Base-by-base conservation (phyloP, 371 early-diverging fungal genomes). In the Apophysomyces variabilis region DNA sequence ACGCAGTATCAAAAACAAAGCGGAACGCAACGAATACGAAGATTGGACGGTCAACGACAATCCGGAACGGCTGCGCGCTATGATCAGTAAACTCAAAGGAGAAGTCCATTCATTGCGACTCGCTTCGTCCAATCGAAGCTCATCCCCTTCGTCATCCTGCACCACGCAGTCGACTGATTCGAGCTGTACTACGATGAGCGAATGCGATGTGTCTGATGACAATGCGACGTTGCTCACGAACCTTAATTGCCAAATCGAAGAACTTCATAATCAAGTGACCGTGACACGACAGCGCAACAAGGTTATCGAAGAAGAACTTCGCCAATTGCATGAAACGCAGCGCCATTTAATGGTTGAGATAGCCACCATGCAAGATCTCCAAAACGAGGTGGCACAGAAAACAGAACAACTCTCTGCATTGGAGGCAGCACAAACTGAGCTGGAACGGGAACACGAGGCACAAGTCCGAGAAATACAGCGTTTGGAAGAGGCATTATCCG, bases 1-100 rank as follows among this genome's bases (percentile, higher is more conserved):
- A 1, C 82, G 90, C 37, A 88, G 89, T 63, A 93, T 92, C 66
- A 87, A 88, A 62, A 92, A 91, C 73, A 78, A 84, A 38, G 89
- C 85, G 1, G 82, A 79, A 21, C 74, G 89, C 39, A 92, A 92
- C 68, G 84, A 85, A 57, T 61, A 57, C 14, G 66, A 66, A 57
- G 89, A 89, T 44, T 76, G 69, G 69, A 80, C 76, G 59, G 77
- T 73, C 59, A 71, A 63, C 69, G 81, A 74, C 38, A 80, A 82
- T 62, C 69, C 80, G 12, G 79, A 77, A 46, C 73, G 79, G 61
- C 70, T 84, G 46, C 78, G 78, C n/a, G 67, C 74, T 35, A 72
- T 80, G 56, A 82, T 84, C 46, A 64, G 75, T 9, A 78, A 77
- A 38, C 71, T 84, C 59, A 77, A 77, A 62, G 47, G 54, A 43